Evolutionary conservation across 495 filamentous ascomycete species (phyloP).

Genomic region (Xylaria longipes): DNA sequence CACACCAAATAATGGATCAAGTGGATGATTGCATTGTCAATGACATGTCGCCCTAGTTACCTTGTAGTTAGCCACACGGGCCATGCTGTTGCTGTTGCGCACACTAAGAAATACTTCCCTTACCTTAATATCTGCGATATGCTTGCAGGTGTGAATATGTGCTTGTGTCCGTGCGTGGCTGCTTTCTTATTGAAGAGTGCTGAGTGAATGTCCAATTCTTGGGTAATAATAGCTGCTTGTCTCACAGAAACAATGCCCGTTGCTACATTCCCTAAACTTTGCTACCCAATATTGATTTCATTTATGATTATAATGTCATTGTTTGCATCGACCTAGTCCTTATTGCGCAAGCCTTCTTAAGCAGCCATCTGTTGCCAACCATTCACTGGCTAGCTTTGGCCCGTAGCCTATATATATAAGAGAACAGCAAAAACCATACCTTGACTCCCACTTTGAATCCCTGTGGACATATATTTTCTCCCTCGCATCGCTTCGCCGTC

Average conservation of each 20-base stretch:
- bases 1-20: background rate
- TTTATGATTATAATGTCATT: too few species aligned
- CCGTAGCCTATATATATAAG: background rate
- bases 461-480: background rate
- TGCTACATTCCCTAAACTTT: background rate
- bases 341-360: background rate
- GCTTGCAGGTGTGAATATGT: background rate
- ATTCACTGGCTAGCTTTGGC: background rate
- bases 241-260: too few species aligned
- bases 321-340: background rate
- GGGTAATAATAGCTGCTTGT: too few species aligned
- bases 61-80: too few species aligned
- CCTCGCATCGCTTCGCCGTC: background rate
- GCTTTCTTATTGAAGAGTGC: background rate
- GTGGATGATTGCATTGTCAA: too few species aligned
- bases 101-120: background rate
- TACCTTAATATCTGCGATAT: background rate
- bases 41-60: too few species aligned
- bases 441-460: background rate
- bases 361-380: background rate
- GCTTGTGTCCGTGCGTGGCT: background rate
- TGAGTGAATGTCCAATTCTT: too few species aligned
- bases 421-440: background rate
- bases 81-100: too few species aligned
- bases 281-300: background rate